phyloP scores from a whole-genome alignment of 495 filamentous ascomycete genomes.

The Daldinia vernicosa region DNA sequence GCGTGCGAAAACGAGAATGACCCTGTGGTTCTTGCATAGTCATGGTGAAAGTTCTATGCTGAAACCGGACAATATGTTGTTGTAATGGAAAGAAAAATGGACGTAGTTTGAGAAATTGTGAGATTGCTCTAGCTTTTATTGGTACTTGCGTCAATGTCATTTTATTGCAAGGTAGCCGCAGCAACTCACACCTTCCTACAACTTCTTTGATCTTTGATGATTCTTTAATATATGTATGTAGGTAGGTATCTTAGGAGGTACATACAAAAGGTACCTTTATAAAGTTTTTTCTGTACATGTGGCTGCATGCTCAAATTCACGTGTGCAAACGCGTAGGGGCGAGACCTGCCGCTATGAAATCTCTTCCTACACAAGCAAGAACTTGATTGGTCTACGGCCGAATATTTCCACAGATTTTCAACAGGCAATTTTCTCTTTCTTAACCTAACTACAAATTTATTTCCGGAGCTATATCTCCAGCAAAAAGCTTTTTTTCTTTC shows the following conservation, averaged over 20 bases:
- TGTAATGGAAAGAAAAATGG: conserved; percentile 4
- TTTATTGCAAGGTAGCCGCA: not conserved
- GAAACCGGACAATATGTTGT: not conserved
- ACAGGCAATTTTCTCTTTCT: not conserved
- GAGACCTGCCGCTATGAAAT: conserved; percentile 3
- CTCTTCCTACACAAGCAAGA: conserved; percentile 7
- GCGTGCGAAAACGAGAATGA: conserved; percentile 1
- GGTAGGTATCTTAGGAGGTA: not conserved
- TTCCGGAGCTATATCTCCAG: not conserved
- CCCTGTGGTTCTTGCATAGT: conserved; percentile 21
- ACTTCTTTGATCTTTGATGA: not conserved
- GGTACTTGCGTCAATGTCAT: not conserved
- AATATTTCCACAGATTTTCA: conserved; percentile 7
- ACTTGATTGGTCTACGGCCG: conserved; percentile 10
- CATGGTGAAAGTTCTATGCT: conserved; percentile 11
- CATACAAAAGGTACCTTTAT: not conserved
- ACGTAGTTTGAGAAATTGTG: not conserved
- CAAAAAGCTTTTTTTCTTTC: no score
- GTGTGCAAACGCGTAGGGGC: not conserved
- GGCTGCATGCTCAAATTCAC: not conserved
- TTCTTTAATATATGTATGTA: not conserved
- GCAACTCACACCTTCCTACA: not conserved
- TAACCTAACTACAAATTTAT: not conserved
- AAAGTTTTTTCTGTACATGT: not conserved
- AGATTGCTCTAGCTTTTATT: not conserved